These are phyloP conservation scores for Amanita inopinata DNA, from an alignment of 768 basidiomycete genomes.

Conservation along the genomic window DNA sequence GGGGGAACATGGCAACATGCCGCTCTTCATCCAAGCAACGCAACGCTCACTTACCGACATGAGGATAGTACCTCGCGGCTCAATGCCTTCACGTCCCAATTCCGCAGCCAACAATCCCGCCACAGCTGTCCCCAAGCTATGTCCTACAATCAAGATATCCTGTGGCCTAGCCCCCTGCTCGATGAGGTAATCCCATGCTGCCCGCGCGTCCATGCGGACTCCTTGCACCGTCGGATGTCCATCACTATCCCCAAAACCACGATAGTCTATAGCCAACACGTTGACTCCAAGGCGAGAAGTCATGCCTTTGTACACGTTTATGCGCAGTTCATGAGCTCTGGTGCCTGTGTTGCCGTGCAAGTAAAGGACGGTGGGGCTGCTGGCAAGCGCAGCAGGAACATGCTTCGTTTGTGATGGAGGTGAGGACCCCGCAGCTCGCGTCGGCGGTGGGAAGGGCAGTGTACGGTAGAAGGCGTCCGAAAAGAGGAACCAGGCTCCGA, in stretches of 20 bases:
- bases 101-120: constrained; percentile 34
- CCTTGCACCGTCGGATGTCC: constrained; percentile 55
- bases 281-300: constrained; percentile 46
- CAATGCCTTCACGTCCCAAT: constrained; percentile 33
- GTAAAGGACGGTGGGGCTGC: constrained; percentile 54
- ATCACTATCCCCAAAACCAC: constrained; percentile 66
- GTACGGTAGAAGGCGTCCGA: constrained; percentile 39
- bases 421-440: too few species aligned
- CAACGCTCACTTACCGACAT: constrained; percentile 33
- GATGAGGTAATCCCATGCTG: constrained; percentile 58
- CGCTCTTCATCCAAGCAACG: too few species aligned
- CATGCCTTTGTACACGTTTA: constrained; percentile 38
- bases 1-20: too few species aligned
- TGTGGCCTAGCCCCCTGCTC: constrained; percentile 35
- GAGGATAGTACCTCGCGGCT: constrained; percentile 38
- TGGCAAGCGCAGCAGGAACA: constrained; percentile 21
- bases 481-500: constrained; percentile 64
- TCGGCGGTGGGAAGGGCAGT: constrained; percentile 24
- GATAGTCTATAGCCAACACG: constrained; percentile 62
- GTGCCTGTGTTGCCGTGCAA: constrained; percentile 70
- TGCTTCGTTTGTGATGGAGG: constrained; percentile 18
- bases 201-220: constrained; percentile 45
- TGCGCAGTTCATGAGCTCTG: constrained; percentile 42
- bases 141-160: constrained; percentile 57
- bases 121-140: constrained; percentile 72